Evolutionary conservation across 2,329 filamentous ascomycete species (phyloP).

Genomic region (Monosporascus sp.): DNA sequence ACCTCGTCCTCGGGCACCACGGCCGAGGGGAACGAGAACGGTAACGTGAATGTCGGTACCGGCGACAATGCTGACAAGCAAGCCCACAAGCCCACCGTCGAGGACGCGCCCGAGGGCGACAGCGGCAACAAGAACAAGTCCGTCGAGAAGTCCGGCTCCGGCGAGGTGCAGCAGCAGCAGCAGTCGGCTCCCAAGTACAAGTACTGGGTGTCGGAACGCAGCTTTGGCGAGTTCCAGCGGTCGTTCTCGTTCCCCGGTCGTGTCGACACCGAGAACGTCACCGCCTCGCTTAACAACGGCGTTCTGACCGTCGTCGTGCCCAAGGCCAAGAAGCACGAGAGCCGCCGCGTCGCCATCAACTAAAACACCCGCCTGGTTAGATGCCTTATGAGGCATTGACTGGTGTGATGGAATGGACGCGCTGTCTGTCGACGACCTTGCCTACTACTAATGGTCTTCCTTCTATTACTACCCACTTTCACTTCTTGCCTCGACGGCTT

Average conservation of each 20-base stretch:
- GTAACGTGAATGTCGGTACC: constrained; percentile 6
- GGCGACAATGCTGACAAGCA: constrained; percentile 15
- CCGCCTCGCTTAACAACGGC: constrained; percentile 59
- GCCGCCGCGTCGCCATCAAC: constrained; percentile 49
- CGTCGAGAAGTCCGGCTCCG: constrained; percentile 23
- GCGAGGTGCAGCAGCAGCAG: constrained; percentile 14
- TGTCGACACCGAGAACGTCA: constrained; percentile 57
- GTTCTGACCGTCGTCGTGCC: constrained; percentile 60
- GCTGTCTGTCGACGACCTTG: too few species aligned
- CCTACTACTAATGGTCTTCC: too few species aligned
- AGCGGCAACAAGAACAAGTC: constrained; percentile 16
- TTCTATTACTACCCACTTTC: too few species aligned
- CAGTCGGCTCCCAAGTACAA: constrained; percentile 34
- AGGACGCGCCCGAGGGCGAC: constrained; percentile 46
- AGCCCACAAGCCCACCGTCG: constrained; percentile 57
- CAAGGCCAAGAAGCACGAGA: constrained; percentile 57
- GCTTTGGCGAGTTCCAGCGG: constrained; percentile 61
- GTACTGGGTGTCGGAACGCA: constrained; percentile 68
- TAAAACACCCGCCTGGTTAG: constrained; percentile 27
- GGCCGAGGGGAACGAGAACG: constrained; percentile 30
- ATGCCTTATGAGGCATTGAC: neutral
- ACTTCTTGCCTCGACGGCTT: too few species aligned
- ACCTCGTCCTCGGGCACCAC: constrained; percentile 47
- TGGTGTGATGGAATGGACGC: too few species aligned
- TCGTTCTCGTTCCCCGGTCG: constrained; percentile 62